Base-by-base conservation (phyloP, 345 rosid genomes). In the Rhodamnia rubescens region DNA sequence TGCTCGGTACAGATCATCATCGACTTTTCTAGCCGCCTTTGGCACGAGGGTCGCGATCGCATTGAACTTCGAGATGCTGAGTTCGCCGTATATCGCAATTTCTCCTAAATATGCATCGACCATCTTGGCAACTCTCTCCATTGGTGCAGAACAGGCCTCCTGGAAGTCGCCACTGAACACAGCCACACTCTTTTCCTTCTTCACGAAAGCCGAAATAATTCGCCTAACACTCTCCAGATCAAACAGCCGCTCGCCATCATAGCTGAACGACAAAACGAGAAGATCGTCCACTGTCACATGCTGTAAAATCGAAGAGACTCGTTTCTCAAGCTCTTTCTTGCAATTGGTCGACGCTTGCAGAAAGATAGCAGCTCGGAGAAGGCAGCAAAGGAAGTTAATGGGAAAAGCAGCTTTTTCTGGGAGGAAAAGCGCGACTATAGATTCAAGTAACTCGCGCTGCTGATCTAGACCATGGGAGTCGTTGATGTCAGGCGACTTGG, bases 1-100 rank as follows among this genome's bases (percentile, higher is more conserved):
- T 55, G 98, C 98, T 47, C 98, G 95, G 86, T 97, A 97, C 5
- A 97, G 94, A 87, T 94, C 96, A 82, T 97, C 98, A 26, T 95
- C 96, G 13, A 91, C 89, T 83, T 92, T 93, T 75, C 99, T 91
- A 1, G 95, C 93, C 18, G 90, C 92, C 87, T 95, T 95, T 0
- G 96, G 98, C 26, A 97, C 91, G 26, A 95, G 92, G 64, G 92
- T 91, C 0, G 94, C 98, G 26, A 97, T 92, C 0, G 95, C 99
- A 55, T 95, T 97, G 92, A 97, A 95, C 56, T 93, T 97, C 1
- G 98, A 93, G 90, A 97, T 94, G 78, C 90, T 87, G 42, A 95
- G 91, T 22, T 95, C 96, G 20, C 87, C 87, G 52, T 87, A 86
- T 1, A 89, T 85, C 8, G 98, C 98, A 13, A 97, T 95, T 88